phyloP scores from a whole-genome alignment of 768 basidiomycete genomes.

The Royoungia palumana region DNA sequence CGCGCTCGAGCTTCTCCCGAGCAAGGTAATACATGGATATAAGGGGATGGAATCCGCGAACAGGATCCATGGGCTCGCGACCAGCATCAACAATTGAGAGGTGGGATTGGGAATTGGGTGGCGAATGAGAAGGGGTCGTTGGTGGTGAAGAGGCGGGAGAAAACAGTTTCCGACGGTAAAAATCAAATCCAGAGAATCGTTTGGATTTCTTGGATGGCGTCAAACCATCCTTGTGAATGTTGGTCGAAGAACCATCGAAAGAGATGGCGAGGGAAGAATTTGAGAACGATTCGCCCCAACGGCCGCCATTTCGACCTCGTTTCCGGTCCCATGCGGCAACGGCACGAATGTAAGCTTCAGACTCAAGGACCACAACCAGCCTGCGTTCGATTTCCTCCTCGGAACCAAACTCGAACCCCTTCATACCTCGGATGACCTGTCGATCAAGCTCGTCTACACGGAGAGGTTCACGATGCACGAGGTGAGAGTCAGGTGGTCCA shows the following conservation, averaged over 20 bases:
- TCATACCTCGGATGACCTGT: slow-evolving; percentile 85
- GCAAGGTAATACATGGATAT: slow-evolving; percentile 96
- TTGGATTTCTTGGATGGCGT: slow-evolving; percentile 61
- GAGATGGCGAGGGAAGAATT: slow-evolving; percentile 70
- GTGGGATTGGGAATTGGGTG: slow-evolving; percentile 56
- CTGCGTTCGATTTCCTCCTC: slow-evolving; percentile 80
- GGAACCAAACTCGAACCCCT: slow-evolving; percentile 93
- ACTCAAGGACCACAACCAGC: slow-evolving; percentile 68
- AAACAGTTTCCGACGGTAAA: slow-evolving; percentile 88
- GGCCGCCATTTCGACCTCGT: slow-evolving; percentile 43
- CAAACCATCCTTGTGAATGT: slow-evolving; percentile 39
- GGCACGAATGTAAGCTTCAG: slow-evolving; percentile 71
- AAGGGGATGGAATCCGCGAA: slow-evolving; percentile 89
- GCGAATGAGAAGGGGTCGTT: slow-evolving; percentile 55
- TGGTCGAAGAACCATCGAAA: slow-evolving; percentile 45
- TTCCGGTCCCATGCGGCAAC: slow-evolving; percentile 79
- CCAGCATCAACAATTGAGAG: slow-evolving; percentile 47
- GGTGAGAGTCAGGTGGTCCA: slow-evolving; percentile 76
- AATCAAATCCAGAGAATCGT: slow-evolving; percentile 95
- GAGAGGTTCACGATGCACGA: slow-evolving; percentile 86
- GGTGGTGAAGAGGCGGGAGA: slow-evolving; percentile 48
- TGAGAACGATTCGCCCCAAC: slow-evolving; percentile 55
- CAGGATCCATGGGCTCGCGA: slow-evolving; percentile 71
- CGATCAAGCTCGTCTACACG: slow-evolving; percentile 85
- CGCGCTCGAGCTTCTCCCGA: slow-evolving; percentile 92